Base-by-base conservation (phyloP, 352 stramenopile genomes). In the Globisporangium middletonii region DNA sequence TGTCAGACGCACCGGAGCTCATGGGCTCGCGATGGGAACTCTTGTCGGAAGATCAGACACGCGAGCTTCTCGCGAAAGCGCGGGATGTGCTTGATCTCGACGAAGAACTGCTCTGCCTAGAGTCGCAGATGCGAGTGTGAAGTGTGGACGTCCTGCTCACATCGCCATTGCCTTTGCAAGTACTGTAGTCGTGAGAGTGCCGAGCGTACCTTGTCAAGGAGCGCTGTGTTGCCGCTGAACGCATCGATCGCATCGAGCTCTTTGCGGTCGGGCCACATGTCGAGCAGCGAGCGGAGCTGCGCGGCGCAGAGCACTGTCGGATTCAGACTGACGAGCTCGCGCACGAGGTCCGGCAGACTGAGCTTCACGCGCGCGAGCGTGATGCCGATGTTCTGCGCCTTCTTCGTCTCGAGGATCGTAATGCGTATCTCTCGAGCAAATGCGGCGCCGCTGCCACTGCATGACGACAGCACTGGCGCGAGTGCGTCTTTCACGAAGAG, bases 351-450 rank as follows among this genome's bases (percentile, higher is more conserved):
- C 0, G 69, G 59, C 49, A 90, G 88, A 8, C 60, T 64, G 1
- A 78, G 59, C 68, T 90, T 91, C 55, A 94, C 70, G 50, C 82
- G 75, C 12, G 84, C 84, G 16, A 94, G 67, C 12, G 77, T 81
- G 52, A 92, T 92, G 2, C 77, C 73, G 55, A 94, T 89, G 53
- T 94, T 92, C 55, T 92, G 84, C 15, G 83, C 86, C 60, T 92
- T 94, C 61, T 94, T 94, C 62, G 79, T 73, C 50, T 92, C 80
- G 53, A 94, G 74, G 43, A 92, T 66, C 19, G 78, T 72, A 45
- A 89, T 11, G 18, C 19, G 37, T 48, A 4, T 1, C 9, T 26
- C 9, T 16, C 16, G 18, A 26, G 23, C 12, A 43, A 53, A 8
- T n/a, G 33, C 45, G 27, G 35, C 2, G 48, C 41, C 15, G 44